These are phyloP conservation scores for Gracilariopsis chorda DNA, from an alignment of 23 red algal species.

Conservation along the genomic window DNA sequence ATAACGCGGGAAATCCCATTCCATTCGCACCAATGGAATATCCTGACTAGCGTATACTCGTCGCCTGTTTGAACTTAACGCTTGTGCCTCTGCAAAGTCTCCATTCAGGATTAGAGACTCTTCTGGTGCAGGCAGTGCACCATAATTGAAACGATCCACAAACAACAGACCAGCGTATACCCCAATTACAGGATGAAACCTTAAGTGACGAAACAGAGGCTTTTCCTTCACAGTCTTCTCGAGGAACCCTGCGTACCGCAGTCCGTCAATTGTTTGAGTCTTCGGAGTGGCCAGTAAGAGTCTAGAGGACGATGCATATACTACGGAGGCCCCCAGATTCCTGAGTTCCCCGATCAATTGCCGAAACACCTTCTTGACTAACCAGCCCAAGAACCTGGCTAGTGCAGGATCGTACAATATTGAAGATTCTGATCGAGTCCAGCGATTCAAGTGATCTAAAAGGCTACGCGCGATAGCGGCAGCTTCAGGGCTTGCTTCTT, in stretches of 20 bases:
- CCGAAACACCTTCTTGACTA: slow-evolving; percentile 78
- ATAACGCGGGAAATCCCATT: slow-evolving; percentile 78
- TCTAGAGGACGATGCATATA: slow-evolving; percentile 66
- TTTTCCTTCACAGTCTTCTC: slow-evolving; percentile 74
- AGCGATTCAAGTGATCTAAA: slow-evolving; percentile 65
- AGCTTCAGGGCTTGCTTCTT: background rate
- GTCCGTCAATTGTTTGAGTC: slow-evolving; percentile 55
- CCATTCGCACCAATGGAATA: slow-evolving; percentile 55
- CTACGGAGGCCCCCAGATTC: slow-evolving; percentile 54
- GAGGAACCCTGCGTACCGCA: slow-evolving; percentile 77
- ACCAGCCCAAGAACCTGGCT: slow-evolving; percentile 63
- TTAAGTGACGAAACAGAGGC: slow-evolving; percentile 63
- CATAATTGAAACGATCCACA: slow-evolving; percentile 83
- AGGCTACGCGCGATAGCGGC: slow-evolving; percentile 47
- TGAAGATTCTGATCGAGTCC: slow-evolving; percentile 55
- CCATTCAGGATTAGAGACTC: slow-evolving; percentile 64
- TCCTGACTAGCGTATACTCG: slow-evolving; percentile 37
- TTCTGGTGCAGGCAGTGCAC: slow-evolving; percentile 68
- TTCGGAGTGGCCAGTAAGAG: slow-evolving; percentile 80
- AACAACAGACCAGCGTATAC: slow-evolving; percentile 72
- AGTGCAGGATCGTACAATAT: slow-evolving; percentile 82
- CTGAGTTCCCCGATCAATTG: slow-evolving; percentile 67
- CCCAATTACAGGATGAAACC: slow-evolving; percentile 74
- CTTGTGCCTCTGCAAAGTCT: slow-evolving; percentile 33
- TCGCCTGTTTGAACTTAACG: background rate